A percentile compares a stretch with the other conserved stretches of the same genome.
phyloP scores from a whole-genome alignment of 78 protist genomes.

The Creolimax fragrantissima region DNA sequence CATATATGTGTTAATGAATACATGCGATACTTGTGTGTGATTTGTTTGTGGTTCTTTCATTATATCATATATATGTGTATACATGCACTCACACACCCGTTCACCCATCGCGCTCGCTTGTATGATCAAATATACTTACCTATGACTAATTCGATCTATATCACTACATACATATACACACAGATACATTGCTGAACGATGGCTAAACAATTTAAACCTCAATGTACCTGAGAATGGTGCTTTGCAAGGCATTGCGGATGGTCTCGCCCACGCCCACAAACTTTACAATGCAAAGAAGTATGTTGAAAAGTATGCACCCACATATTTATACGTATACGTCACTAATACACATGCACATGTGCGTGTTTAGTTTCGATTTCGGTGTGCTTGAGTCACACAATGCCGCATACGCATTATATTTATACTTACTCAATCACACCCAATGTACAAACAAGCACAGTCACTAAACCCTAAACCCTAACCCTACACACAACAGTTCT shows the following conservation, averaged over 20 bases:
- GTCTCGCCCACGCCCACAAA: slow-evolving; percentile 31
- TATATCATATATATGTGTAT: neutral
- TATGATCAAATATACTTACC: neutral
- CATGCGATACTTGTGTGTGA: no score
- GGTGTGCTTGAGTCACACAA: no score
- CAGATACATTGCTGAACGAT: neutral
- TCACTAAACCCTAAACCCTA: no score
- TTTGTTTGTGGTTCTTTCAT: no score
- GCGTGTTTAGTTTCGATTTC: no score
- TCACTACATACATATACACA: neutral
- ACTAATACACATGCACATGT: neutral
- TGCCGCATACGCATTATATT: no score
- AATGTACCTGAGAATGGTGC: slow-evolving; percentile 41
- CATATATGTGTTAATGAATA: neutral
- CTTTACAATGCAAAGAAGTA: neutral
- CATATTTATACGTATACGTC: neutral
- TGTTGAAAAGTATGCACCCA: neutral
- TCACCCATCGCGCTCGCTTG: no score
- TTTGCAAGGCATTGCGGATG: neutral
- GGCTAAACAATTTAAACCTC: neutral
- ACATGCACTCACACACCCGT: no score
- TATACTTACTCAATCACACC: no score
- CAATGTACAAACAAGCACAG: no score
- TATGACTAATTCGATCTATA: neutral
- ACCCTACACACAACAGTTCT: no score